Evolutionary conservation across 148 eudicot species (phyloP), one percentile per base, ranked within the genome.

Genomic region (Camellia granthamiana): DNA sequence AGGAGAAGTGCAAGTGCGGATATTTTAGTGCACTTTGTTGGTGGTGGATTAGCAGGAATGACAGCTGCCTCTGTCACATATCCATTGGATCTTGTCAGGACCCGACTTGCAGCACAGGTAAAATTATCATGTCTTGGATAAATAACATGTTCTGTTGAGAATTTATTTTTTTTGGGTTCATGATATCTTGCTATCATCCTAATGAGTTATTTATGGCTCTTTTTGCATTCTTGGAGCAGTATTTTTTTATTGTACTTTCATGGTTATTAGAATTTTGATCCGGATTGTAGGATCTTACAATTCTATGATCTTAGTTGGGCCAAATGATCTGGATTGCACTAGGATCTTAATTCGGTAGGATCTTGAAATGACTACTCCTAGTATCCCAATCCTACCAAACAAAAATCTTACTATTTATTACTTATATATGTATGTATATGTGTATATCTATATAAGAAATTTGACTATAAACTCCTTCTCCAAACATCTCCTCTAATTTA

Each of bases 41-140:
- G 91, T 77, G 98, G 98, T 83, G 98, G 98, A 38, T 83, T 92
- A 78, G 91, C 98, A 21, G 98, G 98, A 47, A 84, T 94, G 79
- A 92, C 98, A 66, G 89, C 98, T 56, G 98, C 98, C 56, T 79
- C 89, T 73, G 86, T 63, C 58, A 89, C 89, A 30, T 89, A 89
- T 77, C 91, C 89, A 6, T 75, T 89, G 85, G 91, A 89, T 77
- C 91, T 89, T 80, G 88, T 89, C 7, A 83, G 91, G 78, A 89
- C 91, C 19, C 89, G 91, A 44, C 88, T 89, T 79, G 79, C 91
- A 46, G 89, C 89, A 15, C 91, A 89, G 91, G 91, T 87, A 72
- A 75, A 38, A 62, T 75, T 54, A 43, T n/a, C 44, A 13, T 23
- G 67, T 7, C 2, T 63, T 63, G 30, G 67, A 63, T 63, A 63